Evolutionary conservation across 1,284 basidiomycete species (phyloP).

Genomic region (Naganishia albida): DNA sequence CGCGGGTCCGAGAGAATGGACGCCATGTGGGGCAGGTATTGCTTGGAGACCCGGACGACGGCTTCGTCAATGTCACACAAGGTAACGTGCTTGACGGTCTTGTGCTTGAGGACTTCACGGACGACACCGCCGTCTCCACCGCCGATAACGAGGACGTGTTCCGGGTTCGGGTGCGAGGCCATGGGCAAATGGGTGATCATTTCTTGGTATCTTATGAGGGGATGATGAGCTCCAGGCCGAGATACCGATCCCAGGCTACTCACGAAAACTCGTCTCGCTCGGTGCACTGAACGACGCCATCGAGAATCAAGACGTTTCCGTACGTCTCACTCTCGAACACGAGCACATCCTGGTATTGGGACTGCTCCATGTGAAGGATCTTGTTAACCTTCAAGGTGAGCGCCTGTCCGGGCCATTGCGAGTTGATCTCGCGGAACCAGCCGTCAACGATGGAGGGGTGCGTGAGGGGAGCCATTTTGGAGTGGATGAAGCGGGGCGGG

Average conservation of each 20-base stretch:
- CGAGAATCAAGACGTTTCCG: conserved; percentile 93
- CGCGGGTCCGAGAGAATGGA: conserved; percentile 76
- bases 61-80: conserved; percentile 99
- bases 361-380: conserved; percentile 92
- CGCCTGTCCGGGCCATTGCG: conserved; percentile 95
- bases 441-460: conserved; percentile 65
- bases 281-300: conserved; percentile 94
- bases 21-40: conserved; percentile 93
- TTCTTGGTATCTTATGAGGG: conserved; percentile 83
- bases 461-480: conserved; percentile 31
- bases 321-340: conserved; percentile 93
- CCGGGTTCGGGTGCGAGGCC: conserved; percentile 93
- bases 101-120: conserved; percentile 94
- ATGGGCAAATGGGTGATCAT: conserved; percentile 98
- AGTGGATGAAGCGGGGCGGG: not conserved
- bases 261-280: conserved; percentile 98
- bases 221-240: not conserved
- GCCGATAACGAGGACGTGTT: conserved; percentile 93
- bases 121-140: conserved; percentile 97
- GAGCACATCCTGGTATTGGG: conserved; percentile 84
- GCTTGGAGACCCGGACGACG: conserved; percentile 91
- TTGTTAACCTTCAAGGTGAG: conserved; percentile 94
- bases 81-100: conserved; percentile 85
- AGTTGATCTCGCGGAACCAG: conserved; percentile 96
- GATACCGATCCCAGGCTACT: conserved; percentile 49